Base-by-base conservation (phyloP, 2,329 filamentous ascomycete species). In the Fusarium multiceps region DNA sequence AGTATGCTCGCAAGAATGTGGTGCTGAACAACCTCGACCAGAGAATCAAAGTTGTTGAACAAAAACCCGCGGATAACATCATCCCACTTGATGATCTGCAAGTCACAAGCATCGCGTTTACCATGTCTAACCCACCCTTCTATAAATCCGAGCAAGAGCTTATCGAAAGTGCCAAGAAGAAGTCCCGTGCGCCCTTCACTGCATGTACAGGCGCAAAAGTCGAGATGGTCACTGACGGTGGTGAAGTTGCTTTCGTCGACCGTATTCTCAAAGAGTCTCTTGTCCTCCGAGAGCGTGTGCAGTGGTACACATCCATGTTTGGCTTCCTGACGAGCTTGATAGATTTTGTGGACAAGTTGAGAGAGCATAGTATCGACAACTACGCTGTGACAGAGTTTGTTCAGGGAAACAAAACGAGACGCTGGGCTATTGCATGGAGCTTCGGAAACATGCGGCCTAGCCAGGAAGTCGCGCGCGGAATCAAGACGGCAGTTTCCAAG, bases 41-140 rank as follows among this genome's bases (percentile, higher is more conserved):
- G 9, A 86, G 92, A 0, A 91, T 97, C 60, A 87, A 80, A 6
- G 77, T 97, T 1, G 74, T 93, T 1, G 78, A 85, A 42, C 89
- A 89, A 2, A 78, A 81, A 0, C 72, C 82, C 0, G 76, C 81
- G 0, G 87, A 86, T 37, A 73, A 82, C 0, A 81, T 98, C 3
- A 85, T 98, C 8, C 90, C 92, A 0, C 76, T 93, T 0, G 82
- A 89, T 41, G 83, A 84, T 1, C 75, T 90, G 2, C 79, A 78
- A 23, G 76, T 87, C 7, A 77, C 81, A 10, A 75, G 67, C 5
- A 83, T 97, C 45, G 90, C 95, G 76, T 98, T 98, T 77, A 89
- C 88, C 62, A 97, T 98, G 89, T 95, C 92, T 69, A 99, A 99
- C 72, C 96, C 96, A 0, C 96, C 96, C 0, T 99, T 99, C 81